Conservation (phyloP, 352 stramenopile species). For the Elongisporangium prolatum region DNA sequence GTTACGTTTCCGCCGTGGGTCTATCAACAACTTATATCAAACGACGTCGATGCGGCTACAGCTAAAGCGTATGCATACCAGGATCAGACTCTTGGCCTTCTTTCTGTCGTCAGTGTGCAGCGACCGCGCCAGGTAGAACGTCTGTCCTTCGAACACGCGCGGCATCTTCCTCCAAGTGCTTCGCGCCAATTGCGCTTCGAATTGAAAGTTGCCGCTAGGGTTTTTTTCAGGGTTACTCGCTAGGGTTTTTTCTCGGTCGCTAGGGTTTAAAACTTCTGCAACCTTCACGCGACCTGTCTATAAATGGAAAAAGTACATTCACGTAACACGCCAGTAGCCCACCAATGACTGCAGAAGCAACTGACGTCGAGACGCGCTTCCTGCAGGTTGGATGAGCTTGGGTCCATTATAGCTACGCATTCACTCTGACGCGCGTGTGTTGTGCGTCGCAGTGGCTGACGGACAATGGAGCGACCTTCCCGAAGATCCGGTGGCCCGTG, state of each 20-base stretch:
- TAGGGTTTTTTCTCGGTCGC: slow-evolving; percentile 6
- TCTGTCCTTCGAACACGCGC: slow-evolving; percentile 23
- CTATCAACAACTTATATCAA: not conserved
- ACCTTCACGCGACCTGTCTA: slow-evolving; percentile 1
- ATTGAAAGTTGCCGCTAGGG: slow-evolving; percentile 4
- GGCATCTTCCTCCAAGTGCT: not conserved
- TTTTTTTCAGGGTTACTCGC: slow-evolving; percentile 4
- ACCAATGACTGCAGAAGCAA: slow-evolving; percentile 4
- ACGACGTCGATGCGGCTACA: not conserved
- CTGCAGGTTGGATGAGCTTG: slow-evolving; percentile 18
- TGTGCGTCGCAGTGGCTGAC: slow-evolving; percentile 42
- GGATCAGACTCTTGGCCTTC: slow-evolving; percentile 22
- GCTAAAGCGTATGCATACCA: slow-evolving; percentile 4
- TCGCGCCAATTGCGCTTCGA: slow-evolving; percentile 1
- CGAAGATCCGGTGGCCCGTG: slow-evolving; percentile 74
- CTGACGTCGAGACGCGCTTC: slow-evolving; percentile 36
- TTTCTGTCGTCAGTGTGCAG: slow-evolving; percentile 16
- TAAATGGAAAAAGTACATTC: not conserved
- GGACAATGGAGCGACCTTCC: slow-evolving; percentile 64
- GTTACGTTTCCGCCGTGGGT: slow-evolving; percentile 32
- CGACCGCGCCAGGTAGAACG: slow-evolving; percentile 33
- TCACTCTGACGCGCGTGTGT: not conserved
- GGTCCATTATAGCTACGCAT: not conserved
- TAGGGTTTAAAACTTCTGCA: slow-evolving; percentile 2
- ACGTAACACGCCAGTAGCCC: slow-evolving; percentile 2